A percentile compares a stretch with the other conserved stretches of the same genome.
Evolutionary conservation across 2,329 filamentous ascomycete species (phyloP).

Genomic region (Trichophyton mentagrophytes): DNA sequence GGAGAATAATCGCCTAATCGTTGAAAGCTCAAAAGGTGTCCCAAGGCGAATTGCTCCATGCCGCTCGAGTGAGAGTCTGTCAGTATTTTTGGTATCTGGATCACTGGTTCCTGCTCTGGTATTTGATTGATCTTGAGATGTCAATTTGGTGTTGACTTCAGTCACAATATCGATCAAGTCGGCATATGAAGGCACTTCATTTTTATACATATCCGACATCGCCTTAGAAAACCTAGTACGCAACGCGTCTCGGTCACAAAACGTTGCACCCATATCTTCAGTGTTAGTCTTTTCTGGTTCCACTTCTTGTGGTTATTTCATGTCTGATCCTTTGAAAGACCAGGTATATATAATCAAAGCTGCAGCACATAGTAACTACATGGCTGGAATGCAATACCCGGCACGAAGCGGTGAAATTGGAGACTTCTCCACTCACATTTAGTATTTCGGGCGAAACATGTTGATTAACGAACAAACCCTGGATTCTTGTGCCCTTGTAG

Average conservation of each 20-base stretch:
- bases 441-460: background rate
- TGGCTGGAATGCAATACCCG: background rate
- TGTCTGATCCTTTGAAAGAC: background rate
- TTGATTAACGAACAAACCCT: background rate
- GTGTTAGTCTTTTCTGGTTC: background rate
- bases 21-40: slow-evolving; percentile 33
- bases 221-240: slow-evolving; percentile 22
- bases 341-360: background rate
- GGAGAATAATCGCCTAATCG: slow-evolving; percentile 34
- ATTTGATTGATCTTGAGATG: background rate
- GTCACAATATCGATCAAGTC: slow-evolving; percentile 22
- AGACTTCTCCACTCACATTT: background rate
- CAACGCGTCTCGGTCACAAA: slow-evolving; percentile 15
- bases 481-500: no score
- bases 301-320: no score
- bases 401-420: background rate
- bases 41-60: slow-evolving; percentile 42
- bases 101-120: background rate
- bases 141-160: slow-evolving; percentile 18
- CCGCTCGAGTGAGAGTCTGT: slow-evolving; percentile 23
- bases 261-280: background rate
- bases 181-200: slow-evolving; percentile 24
- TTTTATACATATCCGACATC: slow-evolving; percentile 26
- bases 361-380: background rate
- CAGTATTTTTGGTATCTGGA: slow-evolving; percentile 9